Evolutionary conservation across 1,139 yeast genomes (phyloP), one percentile per base, ranked within the genome.

Genomic region (Yamadazyma taylorii): DNA sequence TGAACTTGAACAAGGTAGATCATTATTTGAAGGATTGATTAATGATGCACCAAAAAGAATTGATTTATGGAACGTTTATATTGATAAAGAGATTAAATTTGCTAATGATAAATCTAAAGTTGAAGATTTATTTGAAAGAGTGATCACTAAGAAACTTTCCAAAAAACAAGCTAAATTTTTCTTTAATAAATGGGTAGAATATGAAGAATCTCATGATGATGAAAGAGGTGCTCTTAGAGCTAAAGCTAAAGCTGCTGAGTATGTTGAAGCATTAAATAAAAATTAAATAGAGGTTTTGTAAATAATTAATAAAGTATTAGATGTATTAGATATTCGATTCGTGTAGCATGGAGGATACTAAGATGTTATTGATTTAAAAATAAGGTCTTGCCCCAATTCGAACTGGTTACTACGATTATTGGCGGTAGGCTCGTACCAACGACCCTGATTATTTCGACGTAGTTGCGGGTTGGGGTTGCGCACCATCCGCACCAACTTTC

Each of bases 121-220:
- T 28, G 92, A 83, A 55, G 83, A 77, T 21, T 69, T 92, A 45
- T 90, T 89, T 54, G 96, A 89, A 61, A 79, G 97, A 58, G 88
- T 85, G 5, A 59, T 78, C 39, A 53, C 68, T 17, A 79, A 76
- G 61, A 87, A 85, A 61, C 63, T 90, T 41, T 74, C 85, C n/a
- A 78, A 84, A 61, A 92, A 90, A 60, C 97, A 89, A 65, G 97
- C 96, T 51, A 89, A 87, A 64, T 88, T 87, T 69, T 87, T 92
- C 75, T 90, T 89, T 69, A 86, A 82, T 54, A 92, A 92, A 58
- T 90, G 97, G 97, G 75, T 88, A 45, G 68, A 75, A 15, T 85
- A 69, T 55, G 97, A 89, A 63, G 90, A 85, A 55, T 75, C 74
- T 41, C 59, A 69, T 43, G 81, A 78, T 14, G 94, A 87, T 55